Evolutionary conservation across 257 asterid genomes (phyloP).

Genomic region (Nicotiana sylvestris): DNA sequence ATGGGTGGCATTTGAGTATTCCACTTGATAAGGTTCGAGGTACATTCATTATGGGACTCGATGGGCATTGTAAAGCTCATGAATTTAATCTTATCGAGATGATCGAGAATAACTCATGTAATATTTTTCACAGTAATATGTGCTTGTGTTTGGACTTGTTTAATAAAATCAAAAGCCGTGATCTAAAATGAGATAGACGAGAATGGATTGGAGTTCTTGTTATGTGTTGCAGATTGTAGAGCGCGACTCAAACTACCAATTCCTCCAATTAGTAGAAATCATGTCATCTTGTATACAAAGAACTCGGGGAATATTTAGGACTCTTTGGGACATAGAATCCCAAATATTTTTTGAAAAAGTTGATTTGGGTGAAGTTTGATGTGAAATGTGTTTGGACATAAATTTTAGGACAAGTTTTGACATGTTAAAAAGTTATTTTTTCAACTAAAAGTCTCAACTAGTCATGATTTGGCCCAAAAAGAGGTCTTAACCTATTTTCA

Average conservation of each 20-base stretch:
- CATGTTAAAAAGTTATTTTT: too few species aligned
- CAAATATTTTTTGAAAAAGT: too few species aligned
- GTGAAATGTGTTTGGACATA: too few species aligned
- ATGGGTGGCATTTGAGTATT: neutral
- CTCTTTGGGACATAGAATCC: too few species aligned
- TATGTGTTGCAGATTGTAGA: neutral
- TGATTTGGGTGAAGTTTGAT: too few species aligned
- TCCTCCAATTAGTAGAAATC: constrained; percentile 15
- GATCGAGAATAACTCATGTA: constrained; percentile 16
- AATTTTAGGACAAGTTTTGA: too few species aligned
- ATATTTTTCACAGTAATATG: constrained; percentile 23
- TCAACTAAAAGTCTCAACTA: too few species aligned
- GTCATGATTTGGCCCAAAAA: too few species aligned
- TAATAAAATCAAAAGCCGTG: neutral
- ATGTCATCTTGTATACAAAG: too few species aligned
- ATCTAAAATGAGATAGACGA: neutral
- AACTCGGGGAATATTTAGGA: too few species aligned
- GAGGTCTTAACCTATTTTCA: too few species aligned
- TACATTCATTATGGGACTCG: constrained; percentile 17
- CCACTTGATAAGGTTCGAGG: constrained; percentile 17
- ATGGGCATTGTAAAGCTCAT: constrained; percentile 24
- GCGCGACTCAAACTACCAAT: neutral
- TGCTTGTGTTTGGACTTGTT: neutral
- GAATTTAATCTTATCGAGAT: constrained; percentile 16
- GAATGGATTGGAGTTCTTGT: neutral